A percentile compares a stretch with the other conserved stretches of the same genome.
phyloP scores from a whole-genome alignment of 1,284 basidiomycete genomes.

The Puccinia coronata region DNA sequence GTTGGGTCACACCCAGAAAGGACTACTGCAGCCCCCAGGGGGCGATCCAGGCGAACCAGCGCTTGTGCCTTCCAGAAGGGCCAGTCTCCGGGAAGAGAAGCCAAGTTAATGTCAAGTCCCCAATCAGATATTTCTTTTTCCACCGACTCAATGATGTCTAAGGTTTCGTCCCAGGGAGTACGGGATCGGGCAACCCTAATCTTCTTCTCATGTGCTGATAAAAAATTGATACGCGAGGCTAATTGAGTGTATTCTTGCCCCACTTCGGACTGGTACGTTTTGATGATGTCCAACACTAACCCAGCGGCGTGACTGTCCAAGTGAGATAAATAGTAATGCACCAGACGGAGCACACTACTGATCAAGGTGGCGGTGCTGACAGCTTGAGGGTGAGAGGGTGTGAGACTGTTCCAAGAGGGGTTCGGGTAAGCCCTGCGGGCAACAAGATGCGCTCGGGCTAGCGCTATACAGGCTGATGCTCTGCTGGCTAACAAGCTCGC shows the following conservation, averaged over 20 bases:
- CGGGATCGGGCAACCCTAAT: background rate
- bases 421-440: background rate
- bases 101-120: background rate
- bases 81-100: conserved; percentile 9
- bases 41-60: background rate
- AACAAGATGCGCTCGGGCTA: background rate
- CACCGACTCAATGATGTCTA: background rate
- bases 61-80: conserved; percentile 18
- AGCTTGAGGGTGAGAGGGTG: background rate
- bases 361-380: background rate
- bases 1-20: background rate
- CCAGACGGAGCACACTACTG: conserved; percentile 16
- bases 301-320: background rate
- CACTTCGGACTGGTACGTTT: background rate
- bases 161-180: background rate
- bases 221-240: background rate
- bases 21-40: background rate
- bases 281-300: background rate
- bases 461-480: conserved; percentile 13
- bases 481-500: conserved; percentile 17
- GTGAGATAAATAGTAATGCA: conserved; percentile 22
- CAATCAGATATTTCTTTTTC: background rate
- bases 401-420: background rate
- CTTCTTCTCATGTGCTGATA: background rate
- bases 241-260: background rate